Evolutionary conservation across 2,329 filamentous ascomycete genomes (phyloP).

Genomic region (Trichoderma atrobrunneum): DNA sequence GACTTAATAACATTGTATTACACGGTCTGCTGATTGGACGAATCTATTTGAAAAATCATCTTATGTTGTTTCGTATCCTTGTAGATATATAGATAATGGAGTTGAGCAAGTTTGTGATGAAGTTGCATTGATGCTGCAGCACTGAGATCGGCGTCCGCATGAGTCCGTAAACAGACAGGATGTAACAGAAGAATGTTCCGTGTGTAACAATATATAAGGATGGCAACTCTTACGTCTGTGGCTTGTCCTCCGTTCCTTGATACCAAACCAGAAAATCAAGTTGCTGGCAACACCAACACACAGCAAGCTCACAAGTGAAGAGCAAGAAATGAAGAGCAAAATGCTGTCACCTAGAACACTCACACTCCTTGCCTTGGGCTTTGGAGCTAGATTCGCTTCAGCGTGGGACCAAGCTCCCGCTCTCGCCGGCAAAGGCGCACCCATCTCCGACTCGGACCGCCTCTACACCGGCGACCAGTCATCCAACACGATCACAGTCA

Average conservation of each 20-base stretch:
- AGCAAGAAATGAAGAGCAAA: neutral
- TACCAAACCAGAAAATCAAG: neutral
- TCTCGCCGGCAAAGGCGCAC: slow-evolving; percentile 8
- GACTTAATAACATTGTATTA: neutral
- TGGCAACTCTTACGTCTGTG: neutral
- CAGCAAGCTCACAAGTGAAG: neutral
- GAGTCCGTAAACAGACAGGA: neutral
- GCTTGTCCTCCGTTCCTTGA: neutral
- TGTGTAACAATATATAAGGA: neutral
- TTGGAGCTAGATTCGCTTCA: neutral
- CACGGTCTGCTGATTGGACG: neutral
- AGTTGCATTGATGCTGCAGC: neutral
- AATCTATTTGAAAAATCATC: neutral
- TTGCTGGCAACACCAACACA: neutral
- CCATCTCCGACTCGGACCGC: slow-evolving; percentile 13
- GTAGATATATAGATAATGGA: neutral
- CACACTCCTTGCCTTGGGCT: neutral
- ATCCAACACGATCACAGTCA: slow-evolving; percentile 18
- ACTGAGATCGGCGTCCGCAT: neutral
- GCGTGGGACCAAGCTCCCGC: slow-evolving; percentile 11
- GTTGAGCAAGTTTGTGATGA: neutral
- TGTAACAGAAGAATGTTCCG: neutral
- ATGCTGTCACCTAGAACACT: neutral
- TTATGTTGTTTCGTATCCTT: neutral
- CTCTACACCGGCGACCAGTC: slow-evolving; percentile 20